Evolutionary conservation across 352 stramenopile genomes (phyloP).

Genomic region (Phytophthora macrochlamydospora): DNA sequence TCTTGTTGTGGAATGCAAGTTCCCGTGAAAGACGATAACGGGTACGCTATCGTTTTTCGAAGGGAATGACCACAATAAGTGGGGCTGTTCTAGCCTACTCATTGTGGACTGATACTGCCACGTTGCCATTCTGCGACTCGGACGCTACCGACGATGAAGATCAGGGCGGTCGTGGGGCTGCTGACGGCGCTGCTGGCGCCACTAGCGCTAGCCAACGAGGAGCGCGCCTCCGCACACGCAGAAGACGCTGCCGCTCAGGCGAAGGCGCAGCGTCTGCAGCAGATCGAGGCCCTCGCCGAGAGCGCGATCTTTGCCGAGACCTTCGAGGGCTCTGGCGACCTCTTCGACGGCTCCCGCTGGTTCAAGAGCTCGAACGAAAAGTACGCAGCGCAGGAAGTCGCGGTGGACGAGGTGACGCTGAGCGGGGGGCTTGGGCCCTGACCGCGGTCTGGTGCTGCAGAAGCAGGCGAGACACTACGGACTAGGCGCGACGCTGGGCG

Average conservation of each 20-base stretch:
- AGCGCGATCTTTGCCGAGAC: constrained; percentile 78
- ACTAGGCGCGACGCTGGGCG: constrained; percentile 71
- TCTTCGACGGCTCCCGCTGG: constrained; percentile 74
- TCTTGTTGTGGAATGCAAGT: not conserved
- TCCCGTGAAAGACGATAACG: too few relatives aligned
- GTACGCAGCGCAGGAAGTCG: constrained; percentile 75
- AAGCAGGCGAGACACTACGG: constrained; percentile 80
- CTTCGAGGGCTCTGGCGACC: constrained; percentile 58
- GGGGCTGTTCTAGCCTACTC: not conserved
- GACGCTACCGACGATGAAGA: constrained; percentile 52
- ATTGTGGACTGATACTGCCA: not conserved
- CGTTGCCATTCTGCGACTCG: constrained; percentile 22
- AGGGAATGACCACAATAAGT: too few relatives aligned
- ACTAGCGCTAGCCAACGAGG: constrained; percentile 21
- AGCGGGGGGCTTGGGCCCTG: constrained; percentile 44
- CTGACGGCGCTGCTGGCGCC: constrained; percentile 52
- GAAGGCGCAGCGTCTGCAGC: constrained; percentile 40
- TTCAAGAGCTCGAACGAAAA: constrained; percentile 86
- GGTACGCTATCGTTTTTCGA: too few relatives aligned
- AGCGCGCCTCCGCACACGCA: not conserved
- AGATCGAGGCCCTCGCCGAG: constrained; percentile 59
- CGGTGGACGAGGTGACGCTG: constrained; percentile 69
- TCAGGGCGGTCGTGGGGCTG: constrained; percentile 46
- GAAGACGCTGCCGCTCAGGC: constrained; percentile 14
- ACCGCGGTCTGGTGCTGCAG: constrained; percentile 79